These are phyloP conservation scores for Aaosphaeria arxii DNA, from an alignment of 2,329 filamentous ascomycete genomes.

Conservation along the genomic window DNA sequence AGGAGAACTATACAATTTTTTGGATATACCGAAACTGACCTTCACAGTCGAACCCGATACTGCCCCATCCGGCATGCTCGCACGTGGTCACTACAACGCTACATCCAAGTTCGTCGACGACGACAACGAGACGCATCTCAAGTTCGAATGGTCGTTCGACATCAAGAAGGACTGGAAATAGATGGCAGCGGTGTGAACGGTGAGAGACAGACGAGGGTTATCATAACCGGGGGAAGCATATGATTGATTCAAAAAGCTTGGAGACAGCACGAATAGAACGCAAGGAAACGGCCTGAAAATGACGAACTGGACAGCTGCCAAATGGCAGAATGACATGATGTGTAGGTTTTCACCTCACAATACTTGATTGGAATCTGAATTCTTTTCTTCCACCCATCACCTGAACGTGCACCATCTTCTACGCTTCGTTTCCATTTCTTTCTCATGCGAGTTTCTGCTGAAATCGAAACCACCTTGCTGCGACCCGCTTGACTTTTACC, in stretches of 20 bases:
- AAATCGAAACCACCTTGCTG: constrained; percentile 44
- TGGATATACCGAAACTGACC: neutral
- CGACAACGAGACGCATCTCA: constrained; percentile 83
- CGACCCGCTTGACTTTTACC: constrained; percentile 41
- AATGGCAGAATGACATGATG: too few relatives aligned
- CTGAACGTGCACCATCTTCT: too few relatives aligned
- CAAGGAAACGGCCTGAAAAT: too few relatives aligned
- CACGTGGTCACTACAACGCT: constrained; percentile 86
- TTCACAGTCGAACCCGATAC: constrained; percentile 79
- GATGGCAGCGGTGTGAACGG: neutral
- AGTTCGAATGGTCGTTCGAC: constrained; percentile 95
- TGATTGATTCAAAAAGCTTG: too few relatives aligned
- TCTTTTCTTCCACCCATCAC: too few relatives aligned
- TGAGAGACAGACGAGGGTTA: neutral
- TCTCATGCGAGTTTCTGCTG: constrained; percentile 1
- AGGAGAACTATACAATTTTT: neutral
- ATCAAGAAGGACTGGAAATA: constrained; percentile 86
- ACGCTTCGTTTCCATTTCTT: too few relatives aligned
- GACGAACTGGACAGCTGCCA: too few relatives aligned
- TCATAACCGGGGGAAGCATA: too few relatives aligned
- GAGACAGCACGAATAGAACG: too few relatives aligned
- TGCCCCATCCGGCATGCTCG: constrained; percentile 86
- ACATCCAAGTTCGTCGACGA: constrained; percentile 91
- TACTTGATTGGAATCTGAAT: too few relatives aligned
- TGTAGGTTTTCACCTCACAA: too few relatives aligned